phyloP scores from a whole-genome alignment of 306 rosid species.

The Hylodesmum podocarpum region DNA sequence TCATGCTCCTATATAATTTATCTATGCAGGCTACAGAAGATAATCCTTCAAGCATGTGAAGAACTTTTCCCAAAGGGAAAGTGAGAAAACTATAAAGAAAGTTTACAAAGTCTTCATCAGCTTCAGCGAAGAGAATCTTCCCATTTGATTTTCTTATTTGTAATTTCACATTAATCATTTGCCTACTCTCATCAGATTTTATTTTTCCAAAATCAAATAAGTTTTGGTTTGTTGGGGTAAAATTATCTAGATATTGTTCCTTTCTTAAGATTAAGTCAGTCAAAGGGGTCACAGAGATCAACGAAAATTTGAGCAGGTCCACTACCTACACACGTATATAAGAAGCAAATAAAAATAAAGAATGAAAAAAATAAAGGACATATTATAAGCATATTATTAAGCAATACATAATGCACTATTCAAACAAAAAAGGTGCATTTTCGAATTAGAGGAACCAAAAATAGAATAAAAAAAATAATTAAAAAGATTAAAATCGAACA shows the following conservation, averaged over 20 bases:
- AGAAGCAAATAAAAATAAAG: not conserved
- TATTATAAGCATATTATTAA: too few species aligned
- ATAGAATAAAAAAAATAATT: too few species aligned
- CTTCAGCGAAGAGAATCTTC: not conserved
- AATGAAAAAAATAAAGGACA: not conserved
- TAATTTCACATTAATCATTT: not conserved
- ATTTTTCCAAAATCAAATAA: not conserved
- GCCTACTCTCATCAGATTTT: not conserved
- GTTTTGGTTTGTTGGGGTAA: not conserved
- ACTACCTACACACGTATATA: not conserved
- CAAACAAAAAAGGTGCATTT: too few species aligned
- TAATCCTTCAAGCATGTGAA: not conserved
- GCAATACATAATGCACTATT: too few species aligned
- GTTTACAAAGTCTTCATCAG: not conserved
- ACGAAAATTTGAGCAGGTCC: constrained; percentile 7
- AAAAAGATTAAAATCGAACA: too few species aligned
- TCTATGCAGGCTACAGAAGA: not conserved
- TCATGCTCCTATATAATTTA: not conserved
- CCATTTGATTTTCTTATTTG: not conserved
- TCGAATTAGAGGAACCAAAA: too few species aligned
- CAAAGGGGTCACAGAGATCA: not conserved
- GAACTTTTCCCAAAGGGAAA: not conserved
- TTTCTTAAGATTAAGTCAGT: not conserved
- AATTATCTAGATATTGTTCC: not conserved
- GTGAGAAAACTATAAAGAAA: not conserved